Conservation (phyloP, 257 asterid species). For the Solanum appendiculatum region DNA sequence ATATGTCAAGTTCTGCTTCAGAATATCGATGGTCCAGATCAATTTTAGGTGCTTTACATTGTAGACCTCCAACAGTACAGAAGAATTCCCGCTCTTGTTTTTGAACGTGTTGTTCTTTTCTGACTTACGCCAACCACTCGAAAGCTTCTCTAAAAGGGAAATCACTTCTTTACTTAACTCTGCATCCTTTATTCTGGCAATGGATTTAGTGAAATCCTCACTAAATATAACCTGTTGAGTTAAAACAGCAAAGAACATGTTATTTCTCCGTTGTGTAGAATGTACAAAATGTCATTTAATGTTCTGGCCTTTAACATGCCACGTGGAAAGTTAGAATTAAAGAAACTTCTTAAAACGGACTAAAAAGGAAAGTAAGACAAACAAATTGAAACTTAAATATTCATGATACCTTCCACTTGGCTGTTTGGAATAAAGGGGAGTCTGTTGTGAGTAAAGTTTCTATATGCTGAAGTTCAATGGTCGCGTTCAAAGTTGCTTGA, state of each 20-base stretch:
- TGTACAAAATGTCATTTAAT: neutral
- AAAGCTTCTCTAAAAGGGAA: slow-evolving; percentile 32
- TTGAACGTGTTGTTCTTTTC: neutral
- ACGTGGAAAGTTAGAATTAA: no score
- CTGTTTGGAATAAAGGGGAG: slow-evolving; percentile 5
- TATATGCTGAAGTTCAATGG: slow-evolving; percentile 14
- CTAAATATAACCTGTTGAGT: slow-evolving; percentile 23
- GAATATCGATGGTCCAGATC: slow-evolving; percentile 39
- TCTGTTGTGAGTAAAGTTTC: slow-evolving; percentile 14
- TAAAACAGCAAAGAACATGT: neutral
- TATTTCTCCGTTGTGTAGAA: neutral
- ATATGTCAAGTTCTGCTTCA: slow-evolving; percentile 3
- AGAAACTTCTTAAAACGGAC: no score
- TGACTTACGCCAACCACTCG: slow-evolving; percentile 40
- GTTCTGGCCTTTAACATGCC: neutral
- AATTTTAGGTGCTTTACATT: slow-evolving; percentile 21
- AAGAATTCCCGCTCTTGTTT: neutral
- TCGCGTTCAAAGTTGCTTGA: slow-evolving; percentile 21
- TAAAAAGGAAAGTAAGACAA: no score
- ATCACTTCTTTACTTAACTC: slow-evolving; percentile 16
- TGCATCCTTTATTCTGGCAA: slow-evolving; percentile 8
- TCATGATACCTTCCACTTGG: neutral
- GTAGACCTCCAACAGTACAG: slow-evolving; percentile 22
- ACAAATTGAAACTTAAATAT: no score
- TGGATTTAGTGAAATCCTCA: slow-evolving; percentile 20